Conservation (phyloP, 495 filamentous ascomycete genomes). For the Penicillium bovifimosum region DNA sequence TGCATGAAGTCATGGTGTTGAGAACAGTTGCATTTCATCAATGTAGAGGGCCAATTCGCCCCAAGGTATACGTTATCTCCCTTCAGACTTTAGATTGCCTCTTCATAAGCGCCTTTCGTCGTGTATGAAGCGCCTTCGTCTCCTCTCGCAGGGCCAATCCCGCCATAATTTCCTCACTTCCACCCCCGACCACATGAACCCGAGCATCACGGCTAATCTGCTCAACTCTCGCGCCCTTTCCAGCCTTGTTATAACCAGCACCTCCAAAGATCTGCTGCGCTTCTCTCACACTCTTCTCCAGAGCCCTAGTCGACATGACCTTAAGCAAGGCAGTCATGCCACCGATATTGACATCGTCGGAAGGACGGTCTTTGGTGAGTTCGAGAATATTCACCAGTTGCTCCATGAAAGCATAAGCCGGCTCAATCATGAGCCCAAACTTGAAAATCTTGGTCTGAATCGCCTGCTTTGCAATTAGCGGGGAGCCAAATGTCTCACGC, state of each 20-base stretch:
- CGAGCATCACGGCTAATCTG: constrained; percentile 53
- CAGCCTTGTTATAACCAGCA: constrained; percentile 49
- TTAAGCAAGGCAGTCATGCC: constrained; percentile 47
- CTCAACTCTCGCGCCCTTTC: constrained; percentile 47
- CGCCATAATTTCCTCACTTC: constrained; percentile 53
- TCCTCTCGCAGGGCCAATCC: constrained; percentile 47
- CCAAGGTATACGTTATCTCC: neutral
- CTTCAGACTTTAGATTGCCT: constrained; percentile 28
- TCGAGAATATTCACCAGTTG: constrained; percentile 44
- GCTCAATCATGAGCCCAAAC: constrained; percentile 46
- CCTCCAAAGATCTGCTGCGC: constrained; percentile 59
- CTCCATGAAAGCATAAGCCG: constrained; percentile 45
- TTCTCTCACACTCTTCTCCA: constrained; percentile 54
- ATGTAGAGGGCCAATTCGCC: too few relatives aligned
- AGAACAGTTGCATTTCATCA: too few relatives aligned
- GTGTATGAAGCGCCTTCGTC: constrained; percentile 33
- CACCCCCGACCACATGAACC: constrained; percentile 54
- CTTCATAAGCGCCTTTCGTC: constrained; percentile 29
- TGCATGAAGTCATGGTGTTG: neutral
- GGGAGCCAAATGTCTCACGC: constrained; percentile 45
- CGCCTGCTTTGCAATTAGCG: constrained; percentile 40
- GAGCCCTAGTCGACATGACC: constrained; percentile 48
- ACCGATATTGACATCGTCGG: constrained; percentile 39
- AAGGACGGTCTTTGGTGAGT: constrained; percentile 29
- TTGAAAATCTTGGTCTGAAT: constrained; percentile 47